Evolutionary conservation across 2,329 filamentous ascomycete species (phyloP).

Genomic region (Aspergillus pseudoglaucus): DNA sequence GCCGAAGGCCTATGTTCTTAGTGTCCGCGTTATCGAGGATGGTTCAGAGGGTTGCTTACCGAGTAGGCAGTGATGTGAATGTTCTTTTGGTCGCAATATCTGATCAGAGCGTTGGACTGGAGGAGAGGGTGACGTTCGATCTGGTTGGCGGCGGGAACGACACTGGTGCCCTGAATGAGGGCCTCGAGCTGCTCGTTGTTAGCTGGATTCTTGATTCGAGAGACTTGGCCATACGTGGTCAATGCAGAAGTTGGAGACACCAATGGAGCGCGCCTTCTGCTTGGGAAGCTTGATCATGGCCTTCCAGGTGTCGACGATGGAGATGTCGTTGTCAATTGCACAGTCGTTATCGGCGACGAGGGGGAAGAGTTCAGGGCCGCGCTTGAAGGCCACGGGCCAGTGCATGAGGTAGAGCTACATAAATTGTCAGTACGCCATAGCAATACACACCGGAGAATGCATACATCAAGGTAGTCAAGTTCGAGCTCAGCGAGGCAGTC

Average conservation of each 20-base stretch:
- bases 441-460: too few species aligned
- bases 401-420: constrained; percentile 37
- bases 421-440: not conserved
- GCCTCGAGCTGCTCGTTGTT: constrained; percentile 49
- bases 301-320: constrained; percentile 39
- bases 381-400: constrained; percentile 40
- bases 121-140: constrained; percentile 65
- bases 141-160: constrained; percentile 61
- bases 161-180: constrained; percentile 47
- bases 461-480: constrained; percentile 49
- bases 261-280: constrained; percentile 35
- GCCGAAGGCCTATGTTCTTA: constrained; percentile 42
- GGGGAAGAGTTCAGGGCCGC: constrained; percentile 42
- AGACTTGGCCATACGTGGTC: too few species aligned
- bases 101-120: constrained; percentile 53
- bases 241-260: constrained; percentile 38
- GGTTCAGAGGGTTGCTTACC: too few species aligned
- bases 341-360: constrained; percentile 34
- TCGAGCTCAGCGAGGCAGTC: constrained; percentile 47
- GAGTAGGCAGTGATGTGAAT: constrained; percentile 61
- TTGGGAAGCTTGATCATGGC: constrained; percentile 41
- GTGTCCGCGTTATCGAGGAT: not conserved
- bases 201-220: too few species aligned
- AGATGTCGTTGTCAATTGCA: constrained; percentile 40
- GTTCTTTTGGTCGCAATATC: constrained; percentile 51